Conservation (phyloP, 2,329 filamentous ascomycete genomes). For the Penicillium sp. region DNA sequence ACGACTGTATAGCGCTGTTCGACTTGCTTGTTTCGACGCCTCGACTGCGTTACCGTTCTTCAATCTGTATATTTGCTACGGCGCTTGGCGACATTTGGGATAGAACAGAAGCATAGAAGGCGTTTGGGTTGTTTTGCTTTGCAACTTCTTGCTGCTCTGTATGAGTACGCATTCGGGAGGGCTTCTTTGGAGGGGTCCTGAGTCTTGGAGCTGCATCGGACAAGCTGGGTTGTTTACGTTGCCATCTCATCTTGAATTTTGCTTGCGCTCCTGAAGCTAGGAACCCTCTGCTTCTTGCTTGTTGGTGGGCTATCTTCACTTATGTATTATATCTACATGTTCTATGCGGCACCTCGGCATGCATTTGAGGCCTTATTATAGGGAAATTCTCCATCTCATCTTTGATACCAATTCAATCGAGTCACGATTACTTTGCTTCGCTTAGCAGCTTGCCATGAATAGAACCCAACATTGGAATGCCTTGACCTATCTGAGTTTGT, state of each 20-base stretch:
- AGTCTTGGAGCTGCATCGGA: background rate
- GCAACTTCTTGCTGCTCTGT: background rate
- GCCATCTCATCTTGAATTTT: background rate
- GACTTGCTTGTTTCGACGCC: constrained; percentile 1
- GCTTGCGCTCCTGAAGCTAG: background rate
- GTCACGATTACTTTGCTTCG: background rate
- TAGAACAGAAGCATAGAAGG: constrained; percentile 26
- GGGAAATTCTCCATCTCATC: background rate
- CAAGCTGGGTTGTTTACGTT: background rate
- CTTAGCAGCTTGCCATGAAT: background rate
- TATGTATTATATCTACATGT: background rate
- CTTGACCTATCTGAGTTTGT: background rate
- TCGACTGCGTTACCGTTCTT: constrained; percentile 2
- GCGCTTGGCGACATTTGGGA: constrained; percentile 16
- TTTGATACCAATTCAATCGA: background rate
- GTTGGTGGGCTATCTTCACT: background rate
- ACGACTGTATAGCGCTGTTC: background rate
- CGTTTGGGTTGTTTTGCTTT: constrained; percentile 19
- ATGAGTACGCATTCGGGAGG: background rate
- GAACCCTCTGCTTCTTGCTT: background rate
- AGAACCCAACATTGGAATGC: background rate
- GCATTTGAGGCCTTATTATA: background rate
- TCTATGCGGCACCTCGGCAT: background rate
- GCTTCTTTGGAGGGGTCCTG: background rate
- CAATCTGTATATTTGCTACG: constrained; percentile 17